These are phyloP conservation scores for Suhomyces yuchorum DNA, from an alignment of 1,139 yeast genomes.

Conservation along the genomic window DNA sequence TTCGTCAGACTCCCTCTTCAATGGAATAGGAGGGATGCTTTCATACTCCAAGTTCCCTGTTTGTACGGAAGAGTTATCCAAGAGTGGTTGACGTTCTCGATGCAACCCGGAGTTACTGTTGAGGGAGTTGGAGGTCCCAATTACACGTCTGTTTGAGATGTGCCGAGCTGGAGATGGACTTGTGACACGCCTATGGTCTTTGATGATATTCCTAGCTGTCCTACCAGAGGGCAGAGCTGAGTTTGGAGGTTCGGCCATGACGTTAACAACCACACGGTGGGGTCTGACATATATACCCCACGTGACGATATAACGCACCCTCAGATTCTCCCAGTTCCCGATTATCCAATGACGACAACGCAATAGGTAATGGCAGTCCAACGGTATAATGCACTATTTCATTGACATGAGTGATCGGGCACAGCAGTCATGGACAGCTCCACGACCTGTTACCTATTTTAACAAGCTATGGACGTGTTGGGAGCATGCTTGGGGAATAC, in stretches of 20 bases:
- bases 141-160: conserved; percentile 37
- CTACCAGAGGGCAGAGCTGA: conserved; percentile 8
- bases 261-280: not conserved
- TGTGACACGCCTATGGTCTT: conserved; percentile 18
- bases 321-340: too few species aligned
- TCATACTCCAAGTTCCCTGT: conserved; percentile 4
- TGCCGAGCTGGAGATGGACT: conserved; percentile 39
- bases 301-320: not conserved
- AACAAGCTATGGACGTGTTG: too few species aligned
- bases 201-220: conserved; percentile 3
- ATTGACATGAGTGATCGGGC: too few species aligned
- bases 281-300: conserved; percentile 1
- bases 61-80: conserved; percentile 13
- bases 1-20: conserved; percentile 14
- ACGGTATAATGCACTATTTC: too few species aligned
- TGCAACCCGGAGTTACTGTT: not conserved
- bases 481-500: too few species aligned
- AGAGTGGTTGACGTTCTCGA: conserved; percentile 26
- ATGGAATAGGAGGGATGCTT: not conserved
- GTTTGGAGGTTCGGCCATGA: conserved; percentile 9
- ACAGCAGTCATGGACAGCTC: too few species aligned
- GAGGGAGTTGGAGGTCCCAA: conserved; percentile 8
- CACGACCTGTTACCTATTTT: too few species aligned
- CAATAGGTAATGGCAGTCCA: conserved; percentile 1
- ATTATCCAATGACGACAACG: not conserved